Percentiles rank a stretch among this genome's conserved stretches.
These are phyloP conservation scores for Magnolia officinalis DNA, from an alignment of 164 flowering plant genomes.

Conservation along the genomic window DNA sequence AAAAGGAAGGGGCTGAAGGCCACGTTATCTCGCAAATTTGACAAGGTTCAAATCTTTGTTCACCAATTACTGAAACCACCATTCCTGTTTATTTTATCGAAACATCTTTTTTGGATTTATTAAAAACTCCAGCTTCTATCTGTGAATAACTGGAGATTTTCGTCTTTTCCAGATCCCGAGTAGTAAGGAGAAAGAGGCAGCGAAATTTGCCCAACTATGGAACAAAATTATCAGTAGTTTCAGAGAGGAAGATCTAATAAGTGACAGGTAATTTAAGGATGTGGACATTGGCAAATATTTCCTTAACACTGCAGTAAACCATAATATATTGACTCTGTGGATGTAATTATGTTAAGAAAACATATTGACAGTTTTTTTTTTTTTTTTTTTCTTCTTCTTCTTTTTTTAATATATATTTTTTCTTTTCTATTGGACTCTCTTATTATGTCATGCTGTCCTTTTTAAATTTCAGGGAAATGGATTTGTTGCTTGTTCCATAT, in stretches of 20 bases:
- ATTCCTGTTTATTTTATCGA: neutral
- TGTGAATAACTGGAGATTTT: neutral
- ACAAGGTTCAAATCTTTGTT: slow-evolving; percentile 30
- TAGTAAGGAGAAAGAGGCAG: slow-evolving; percentile 60
- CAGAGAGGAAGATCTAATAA: slow-evolving; percentile 92
- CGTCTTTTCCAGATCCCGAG: slow-evolving; percentile 39
- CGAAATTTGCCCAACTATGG: slow-evolving; percentile 95
- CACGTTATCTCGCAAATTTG: slow-evolving; percentile 58
- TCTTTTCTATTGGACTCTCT: neutral
- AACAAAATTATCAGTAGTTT: slow-evolving; percentile 84
- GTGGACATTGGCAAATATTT: neutral
- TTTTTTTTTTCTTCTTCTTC: neutral
- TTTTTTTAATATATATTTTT: neutral
- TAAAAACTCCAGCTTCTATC: neutral
- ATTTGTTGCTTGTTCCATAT: slow-evolving; percentile 92
- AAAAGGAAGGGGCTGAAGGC: slow-evolving; percentile 79
- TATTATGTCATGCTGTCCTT: neutral
- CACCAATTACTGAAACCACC: neutral
- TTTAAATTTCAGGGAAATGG: slow-evolving; percentile 67
- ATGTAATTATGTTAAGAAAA: neutral
- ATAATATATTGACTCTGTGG: neutral
- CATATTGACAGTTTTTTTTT: neutral
- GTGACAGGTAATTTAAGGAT: slow-evolving; percentile 45
- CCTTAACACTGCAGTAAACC: neutral
- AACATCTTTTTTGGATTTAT: too few relatives aligned